Evolutionary conservation across 1,284 basidiomycete species (phyloP), one percentile per base, ranked within the genome.

Genomic region (Naganishia sp.): DNA sequence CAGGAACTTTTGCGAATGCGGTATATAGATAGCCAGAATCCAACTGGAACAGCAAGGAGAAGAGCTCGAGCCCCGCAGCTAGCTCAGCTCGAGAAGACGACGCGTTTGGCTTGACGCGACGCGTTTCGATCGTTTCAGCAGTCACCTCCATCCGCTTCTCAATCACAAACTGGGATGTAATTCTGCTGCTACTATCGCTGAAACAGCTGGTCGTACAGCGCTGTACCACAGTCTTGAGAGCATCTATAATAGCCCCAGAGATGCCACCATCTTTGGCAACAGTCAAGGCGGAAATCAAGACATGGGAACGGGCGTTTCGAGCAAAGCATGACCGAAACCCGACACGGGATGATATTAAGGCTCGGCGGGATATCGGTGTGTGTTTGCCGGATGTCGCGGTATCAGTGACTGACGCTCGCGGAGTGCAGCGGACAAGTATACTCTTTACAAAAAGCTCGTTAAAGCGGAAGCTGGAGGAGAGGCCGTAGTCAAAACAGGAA

Each of bases 301-400:
- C 82, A 43, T 94, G 91, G 89, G 92, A 94, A 74, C 87, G 87
- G 71, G 81, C 82, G 6, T 94, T 94, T 79, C 86, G 83, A 68
- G 78, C 82, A 0, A 73, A 76, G 3, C 79, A 91, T 75, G 84
- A 83, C 43, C 83, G 86, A 70, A 83, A 86, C 45, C 88, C 92
- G 0, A 85, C 86, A 11, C 82, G 91, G 33, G 84, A 90, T 44
- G 92, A 94, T 75, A 92, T 94, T 71, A 90, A 85, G 75, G 79
- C 81, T 36, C 83, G 86, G 63, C 84, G 86, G 21, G 75, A 79
- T 65, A 88, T 94, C 69, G 88, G 92, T 93, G 70, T n/a, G 23
- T 45, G 67, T 39, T 13, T 39, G 36, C 6, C 6, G 9, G 36
- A 13, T 39, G 13, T 39, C 36, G 36, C 3, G 36, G 9, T 10